These are phyloP conservation scores for Aureobasidium sp. DNA, from an alignment of 2,329 filamentous ascomycete genomes.

Conservation along the genomic window DNA sequence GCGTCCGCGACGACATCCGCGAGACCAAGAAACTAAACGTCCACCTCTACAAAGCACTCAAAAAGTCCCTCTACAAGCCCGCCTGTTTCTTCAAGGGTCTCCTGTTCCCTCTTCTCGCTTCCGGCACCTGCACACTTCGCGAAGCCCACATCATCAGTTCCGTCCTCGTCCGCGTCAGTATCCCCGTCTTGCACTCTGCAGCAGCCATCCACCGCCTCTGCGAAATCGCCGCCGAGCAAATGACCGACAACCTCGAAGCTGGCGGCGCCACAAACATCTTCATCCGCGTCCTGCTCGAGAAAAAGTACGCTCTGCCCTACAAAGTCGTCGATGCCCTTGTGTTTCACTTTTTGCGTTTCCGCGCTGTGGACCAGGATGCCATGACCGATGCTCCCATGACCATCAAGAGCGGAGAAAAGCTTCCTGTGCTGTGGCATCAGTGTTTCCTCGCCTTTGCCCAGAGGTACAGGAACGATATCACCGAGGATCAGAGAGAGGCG, in stretches of 20 bases:
- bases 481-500: conserved; percentile 87
- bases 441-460: conserved; percentile 87
- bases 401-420: conserved; percentile 39
- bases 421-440: conserved; percentile 96
- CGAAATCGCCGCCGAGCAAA: conserved; percentile 89
- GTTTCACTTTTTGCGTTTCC: conserved; percentile 92
- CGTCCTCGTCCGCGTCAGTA: conserved; percentile 74
- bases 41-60: conserved; percentile 88
- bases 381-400: conserved; percentile 35
- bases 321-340: conserved; percentile 92
- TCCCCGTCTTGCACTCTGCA: conserved; percentile 87
- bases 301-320: conserved; percentile 93
- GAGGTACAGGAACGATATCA: conserved; percentile 91
- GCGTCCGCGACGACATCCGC: conserved; percentile 87
- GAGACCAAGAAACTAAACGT: conserved; percentile 94
- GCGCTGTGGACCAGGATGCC: conserved; percentile 54
- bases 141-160: conserved; percentile 89
- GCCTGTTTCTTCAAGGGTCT: conserved; percentile 96
- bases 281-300: conserved; percentile 86
- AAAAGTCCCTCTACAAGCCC: conserved; percentile 89
- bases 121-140: conserved; percentile 80
- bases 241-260: conserved; percentile 72
- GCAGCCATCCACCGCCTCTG: conserved; percentile 87
- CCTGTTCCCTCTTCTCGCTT: conserved; percentile 79
- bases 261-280: conserved; percentile 93